Conservation (phyloP, 2,329 filamentous ascomycete genomes). For the Chrysoporthe cubensis region DNA sequence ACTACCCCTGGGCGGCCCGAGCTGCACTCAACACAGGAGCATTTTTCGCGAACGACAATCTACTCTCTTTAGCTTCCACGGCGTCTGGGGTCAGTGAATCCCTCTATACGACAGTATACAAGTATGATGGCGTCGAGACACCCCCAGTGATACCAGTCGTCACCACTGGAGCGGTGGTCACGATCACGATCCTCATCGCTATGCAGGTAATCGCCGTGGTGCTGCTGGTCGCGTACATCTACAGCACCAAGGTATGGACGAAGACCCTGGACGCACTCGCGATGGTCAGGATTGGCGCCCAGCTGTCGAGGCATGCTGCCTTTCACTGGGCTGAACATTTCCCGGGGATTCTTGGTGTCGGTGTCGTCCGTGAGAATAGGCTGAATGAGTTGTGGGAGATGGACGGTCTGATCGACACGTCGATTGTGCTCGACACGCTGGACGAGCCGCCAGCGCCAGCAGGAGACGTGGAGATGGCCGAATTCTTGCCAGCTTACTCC, state of each 20-base stretch:
- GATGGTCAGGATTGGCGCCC: conserved; percentile 21
- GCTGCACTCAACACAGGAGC: conserved; percentile 33
- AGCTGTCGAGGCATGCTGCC: conserved; percentile 12
- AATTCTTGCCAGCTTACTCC: conserved; percentile 17
- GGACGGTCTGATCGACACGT: conserved; percentile 19
- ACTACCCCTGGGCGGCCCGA: neutral
- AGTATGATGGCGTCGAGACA: neutral
- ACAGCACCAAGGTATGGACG: conserved; percentile 24
- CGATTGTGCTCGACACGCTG: neutral
- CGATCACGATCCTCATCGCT: conserved; percentile 10
- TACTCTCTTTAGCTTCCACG: conserved; percentile 25
- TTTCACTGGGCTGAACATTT: neutral
- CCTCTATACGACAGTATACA: neutral
- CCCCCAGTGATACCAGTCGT: conserved; percentile 1
- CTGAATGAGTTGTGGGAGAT: conserved; percentile 7
- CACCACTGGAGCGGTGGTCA: neutral
- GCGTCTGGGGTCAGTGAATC: no score
- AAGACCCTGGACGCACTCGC: conserved; percentile 25
- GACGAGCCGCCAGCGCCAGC: neutral
- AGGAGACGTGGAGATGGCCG: conserved; percentile 18
- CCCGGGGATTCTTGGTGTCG: neutral
- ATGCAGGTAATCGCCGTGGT: conserved; percentile 14
- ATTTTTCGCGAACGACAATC: conserved; percentile 36
- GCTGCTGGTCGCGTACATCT: conserved; percentile 22
- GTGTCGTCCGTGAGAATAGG: neutral